phyloP scores from a whole-genome alignment of 2,329 filamentous ascomycete genomes.

The Xylariaceae sp. region DNA sequence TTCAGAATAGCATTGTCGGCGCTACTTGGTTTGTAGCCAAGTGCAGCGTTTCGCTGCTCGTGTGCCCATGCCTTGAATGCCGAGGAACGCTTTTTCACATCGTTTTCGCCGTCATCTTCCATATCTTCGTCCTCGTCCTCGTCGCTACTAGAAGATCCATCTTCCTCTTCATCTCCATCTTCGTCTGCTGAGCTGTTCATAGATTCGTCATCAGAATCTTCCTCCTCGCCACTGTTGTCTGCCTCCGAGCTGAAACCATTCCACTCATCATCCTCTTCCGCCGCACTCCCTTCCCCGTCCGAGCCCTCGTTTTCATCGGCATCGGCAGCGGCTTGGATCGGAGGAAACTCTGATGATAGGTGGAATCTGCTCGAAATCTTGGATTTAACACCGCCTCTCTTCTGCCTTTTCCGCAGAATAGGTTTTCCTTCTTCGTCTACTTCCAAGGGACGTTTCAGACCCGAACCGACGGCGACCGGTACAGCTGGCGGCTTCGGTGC shows the following conservation, averaged over 20 bases:
- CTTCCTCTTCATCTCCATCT: slow-evolving; percentile 30
- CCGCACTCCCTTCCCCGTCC: slow-evolving; percentile 4
- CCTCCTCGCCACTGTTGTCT: slow-evolving; percentile 21
- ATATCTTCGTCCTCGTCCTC: slow-evolving; percentile 32
- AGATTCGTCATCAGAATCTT: slow-evolving; percentile 26
- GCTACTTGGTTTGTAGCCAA: slow-evolving; percentile 56
- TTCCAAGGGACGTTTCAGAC: slow-evolving; percentile 82
- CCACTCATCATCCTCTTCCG: slow-evolving; percentile 48
- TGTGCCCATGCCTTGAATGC: slow-evolving; percentile 95
- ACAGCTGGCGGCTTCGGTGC: slow-evolving; percentile 3
- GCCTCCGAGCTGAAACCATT: slow-evolving; percentile 52
- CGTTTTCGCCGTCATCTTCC: slow-evolving; percentile 28
- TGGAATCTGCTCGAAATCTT: slow-evolving; percentile 43
- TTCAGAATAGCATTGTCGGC: slow-evolving; percentile 38
- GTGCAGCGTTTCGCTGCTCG: slow-evolving; percentile 75
- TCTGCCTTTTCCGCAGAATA: slow-evolving; percentile 76
- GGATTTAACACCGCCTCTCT: slow-evolving; percentile 56
- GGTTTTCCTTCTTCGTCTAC: slow-evolving; percentile 73
- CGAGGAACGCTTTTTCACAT: slow-evolving; percentile 40
- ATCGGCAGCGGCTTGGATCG: too few species aligned
- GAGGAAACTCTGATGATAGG: slow-evolving; percentile 5
- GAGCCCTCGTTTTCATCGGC: too few species aligned
- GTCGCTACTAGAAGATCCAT: slow-evolving; percentile 19
- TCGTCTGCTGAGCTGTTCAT: slow-evolving; percentile 26
- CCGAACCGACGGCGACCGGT: slow-evolving; percentile 54